These are phyloP conservation scores for Bimuria novae-zelandiae DNA, from an alignment of 2,329 filamentous ascomycete species.

Conservation along the genomic window DNA sequence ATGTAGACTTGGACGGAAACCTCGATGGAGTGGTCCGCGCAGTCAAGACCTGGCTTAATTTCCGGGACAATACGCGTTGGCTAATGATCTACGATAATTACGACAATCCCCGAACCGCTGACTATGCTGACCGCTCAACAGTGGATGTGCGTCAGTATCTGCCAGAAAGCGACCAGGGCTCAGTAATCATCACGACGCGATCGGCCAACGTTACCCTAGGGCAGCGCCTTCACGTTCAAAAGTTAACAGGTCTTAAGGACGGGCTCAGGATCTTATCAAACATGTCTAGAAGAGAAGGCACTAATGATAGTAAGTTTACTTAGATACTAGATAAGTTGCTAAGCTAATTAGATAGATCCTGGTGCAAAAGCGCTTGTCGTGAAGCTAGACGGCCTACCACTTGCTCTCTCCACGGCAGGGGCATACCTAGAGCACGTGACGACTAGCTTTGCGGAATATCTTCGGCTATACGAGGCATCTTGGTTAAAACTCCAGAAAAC, in stretches of 20 bases:
- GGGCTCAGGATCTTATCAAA: slow-evolving; percentile 19
- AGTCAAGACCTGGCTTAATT: slow-evolving; percentile 48
- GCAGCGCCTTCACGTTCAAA: slow-evolving; percentile 15
- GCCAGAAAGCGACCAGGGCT: no score
- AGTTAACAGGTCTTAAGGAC: slow-evolving; percentile 16
- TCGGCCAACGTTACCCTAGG: slow-evolving; percentile 15
- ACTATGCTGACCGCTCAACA: slow-evolving; percentile 12
- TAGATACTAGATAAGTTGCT: slow-evolving; percentile 4
- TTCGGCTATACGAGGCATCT: no score
- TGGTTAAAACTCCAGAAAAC: slow-evolving; percentile 22
- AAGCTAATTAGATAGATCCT: slow-evolving; percentile 29
- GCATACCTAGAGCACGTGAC: slow-evolving; percentile 23
- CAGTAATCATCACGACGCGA: no score
- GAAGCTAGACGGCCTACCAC: slow-evolving; percentile 22
- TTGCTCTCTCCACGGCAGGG: slow-evolving; percentile 20
- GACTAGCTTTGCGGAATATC: no score
- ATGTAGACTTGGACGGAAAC: slow-evolving; percentile 25
- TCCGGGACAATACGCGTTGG: slow-evolving; percentile 44
- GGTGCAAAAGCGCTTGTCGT: slow-evolving; percentile 29
- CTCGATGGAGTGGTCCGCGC: slow-evolving; percentile 32
- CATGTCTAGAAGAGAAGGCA: no score
- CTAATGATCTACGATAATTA: slow-evolving; percentile 51
- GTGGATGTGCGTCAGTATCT: no score
- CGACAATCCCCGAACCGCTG: slow-evolving; percentile 43
- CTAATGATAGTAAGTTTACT: slow-evolving; percentile 13